phyloP scores from a whole-genome alignment of 306 rosid species.

The Benincasa hispida region DNA sequence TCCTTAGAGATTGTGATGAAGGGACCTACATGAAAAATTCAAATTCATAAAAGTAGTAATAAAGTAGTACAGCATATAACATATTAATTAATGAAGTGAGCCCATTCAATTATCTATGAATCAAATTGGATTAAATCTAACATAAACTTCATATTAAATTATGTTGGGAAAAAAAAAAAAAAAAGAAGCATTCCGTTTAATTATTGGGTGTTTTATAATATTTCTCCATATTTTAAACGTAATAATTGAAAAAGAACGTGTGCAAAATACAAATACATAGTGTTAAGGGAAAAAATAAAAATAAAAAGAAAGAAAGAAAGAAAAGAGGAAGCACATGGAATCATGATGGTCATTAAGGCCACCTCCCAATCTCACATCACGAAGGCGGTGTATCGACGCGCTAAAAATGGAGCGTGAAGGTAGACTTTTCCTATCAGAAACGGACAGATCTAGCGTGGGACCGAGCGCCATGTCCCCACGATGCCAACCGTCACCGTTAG shows the following conservation, averaged over 20 bases:
- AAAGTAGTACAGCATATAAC: background rate
- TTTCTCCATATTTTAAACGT: background rate
- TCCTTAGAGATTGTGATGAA: too few relatives aligned
- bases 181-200: too few relatives aligned
- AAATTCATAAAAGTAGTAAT: too few relatives aligned
- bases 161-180: too few relatives aligned
- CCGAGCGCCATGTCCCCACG: constrained; percentile 39
- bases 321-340: background rate
- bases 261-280: background rate
- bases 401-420: constrained; percentile 27
- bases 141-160: background rate
- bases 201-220: background rate
- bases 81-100: background rate
- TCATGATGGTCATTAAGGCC: background rate
- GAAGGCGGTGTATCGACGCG: background rate
- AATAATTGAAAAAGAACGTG: background rate
- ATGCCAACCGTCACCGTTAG: constrained; percentile 57
- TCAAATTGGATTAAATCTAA: background rate
- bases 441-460: constrained; percentile 51
- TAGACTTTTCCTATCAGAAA: constrained; percentile 7
- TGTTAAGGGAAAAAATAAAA: background rate
- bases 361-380: background rate
- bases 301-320: background rate
- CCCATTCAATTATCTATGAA: background rate
- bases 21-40: too few relatives aligned